Evolutionary conservation across 306 rosid genomes (phyloP).

Genomic region (Argentina anserina): DNA sequence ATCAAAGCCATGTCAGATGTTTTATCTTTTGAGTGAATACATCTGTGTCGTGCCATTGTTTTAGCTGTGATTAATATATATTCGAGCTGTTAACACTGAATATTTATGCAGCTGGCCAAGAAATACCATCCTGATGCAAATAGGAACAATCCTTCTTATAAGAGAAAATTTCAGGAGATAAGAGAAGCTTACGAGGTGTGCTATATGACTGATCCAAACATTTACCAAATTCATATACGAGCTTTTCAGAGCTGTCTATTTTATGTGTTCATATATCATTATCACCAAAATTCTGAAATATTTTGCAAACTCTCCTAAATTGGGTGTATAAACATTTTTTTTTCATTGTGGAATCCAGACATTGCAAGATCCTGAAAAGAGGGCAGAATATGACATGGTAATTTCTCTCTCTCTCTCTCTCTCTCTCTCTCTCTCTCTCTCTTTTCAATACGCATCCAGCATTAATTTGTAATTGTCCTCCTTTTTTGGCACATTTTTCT

Average conservation of each 20-base stretch:
- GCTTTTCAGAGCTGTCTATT: neutral
- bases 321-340: neutral
- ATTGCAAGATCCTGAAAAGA: constrained; percentile 75
- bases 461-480: neutral
- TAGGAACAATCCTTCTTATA: constrained; percentile 75
- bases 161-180: constrained; percentile 87
- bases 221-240: neutral
- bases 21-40: neutral
- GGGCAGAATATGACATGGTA: constrained; percentile 69
- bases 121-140: constrained; percentile 93
- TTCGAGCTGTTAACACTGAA: constrained; percentile 8
- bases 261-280: neutral
- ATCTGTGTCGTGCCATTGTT: neutral
- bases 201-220: constrained; percentile 9
- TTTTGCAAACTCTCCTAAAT: neutral
- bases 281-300: neutral
- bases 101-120: constrained; percentile 73
- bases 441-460: neutral
- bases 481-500: neutral
- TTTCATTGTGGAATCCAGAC: constrained; percentile 44
- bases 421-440: neutral
- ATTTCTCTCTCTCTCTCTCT: neutral
- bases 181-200: constrained; percentile 94
- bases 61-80: neutral
- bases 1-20: neutral